A percentile compares a stretch with the other conserved stretches of the same genome.
phyloP scores from a whole-genome alignment of 129 eudicot genomes.

The Tagetes erecta region DNA sequence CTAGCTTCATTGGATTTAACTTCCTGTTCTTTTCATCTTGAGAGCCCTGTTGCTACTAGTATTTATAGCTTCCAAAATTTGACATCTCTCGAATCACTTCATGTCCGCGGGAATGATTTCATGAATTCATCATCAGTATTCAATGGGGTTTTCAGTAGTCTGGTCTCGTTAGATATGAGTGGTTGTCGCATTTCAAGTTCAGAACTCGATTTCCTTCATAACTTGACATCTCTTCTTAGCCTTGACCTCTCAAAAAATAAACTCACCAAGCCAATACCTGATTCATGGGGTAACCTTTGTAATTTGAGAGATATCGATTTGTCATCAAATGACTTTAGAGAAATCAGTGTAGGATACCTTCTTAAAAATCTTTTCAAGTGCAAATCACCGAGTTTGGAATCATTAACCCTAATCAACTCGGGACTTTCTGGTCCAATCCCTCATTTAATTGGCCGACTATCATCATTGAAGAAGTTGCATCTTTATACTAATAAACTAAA shows the following conservation, averaged over 20 bases:
- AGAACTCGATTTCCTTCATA: conserved; percentile 6
- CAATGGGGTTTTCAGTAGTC: conserved; percentile 11
- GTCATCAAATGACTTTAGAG: not conserved
- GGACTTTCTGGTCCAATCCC: conserved; percentile 15
- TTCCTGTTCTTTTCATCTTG: not conserved
- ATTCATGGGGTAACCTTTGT: conserved; percentile 17
- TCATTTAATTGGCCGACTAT: not conserved
- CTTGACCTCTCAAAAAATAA: not conserved
- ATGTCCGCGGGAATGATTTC: not conserved
- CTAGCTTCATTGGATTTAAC: conserved; percentile 20
- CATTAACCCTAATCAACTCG: not conserved
- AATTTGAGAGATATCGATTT: conserved; percentile 12
- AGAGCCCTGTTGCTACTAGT: not conserved
- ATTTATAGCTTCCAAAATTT: conserved; percentile 13
- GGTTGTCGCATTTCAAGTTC: conserved; percentile 12
- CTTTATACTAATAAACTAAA: not conserved
- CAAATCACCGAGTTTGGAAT: conserved; percentile 27
- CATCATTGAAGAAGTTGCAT: not conserved
- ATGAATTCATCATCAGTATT: conserved; percentile 7
- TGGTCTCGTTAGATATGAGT: not conserved
- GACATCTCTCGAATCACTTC: conserved; percentile 16
- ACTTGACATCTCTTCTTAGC: conserved; percentile 18
- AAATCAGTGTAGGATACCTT: not conserved
- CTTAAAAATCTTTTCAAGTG: conserved; percentile 14
- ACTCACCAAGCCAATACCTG: conserved; percentile 1